Conservation (phyloP, 371 early-diverging fungal genomes). For the Saksenaea oblongispora region DNA sequence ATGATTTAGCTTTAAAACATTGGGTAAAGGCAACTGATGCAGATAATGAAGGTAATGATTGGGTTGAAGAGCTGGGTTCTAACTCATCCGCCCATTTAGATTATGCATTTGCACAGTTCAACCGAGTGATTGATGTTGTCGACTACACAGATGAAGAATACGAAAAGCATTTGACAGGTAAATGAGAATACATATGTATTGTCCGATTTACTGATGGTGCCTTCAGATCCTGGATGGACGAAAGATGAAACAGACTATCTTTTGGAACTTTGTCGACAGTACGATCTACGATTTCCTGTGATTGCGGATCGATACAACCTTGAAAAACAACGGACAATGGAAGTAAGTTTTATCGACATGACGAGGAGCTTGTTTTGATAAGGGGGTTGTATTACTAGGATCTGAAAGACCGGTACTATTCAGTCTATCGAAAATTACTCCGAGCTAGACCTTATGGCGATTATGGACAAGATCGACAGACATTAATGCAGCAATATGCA, state of each 20-base stretch:
- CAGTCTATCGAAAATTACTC: slow-evolving; percentile 57
- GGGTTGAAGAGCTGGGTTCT: not conserved
- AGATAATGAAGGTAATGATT: slow-evolving; percentile 25
- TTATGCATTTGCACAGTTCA: slow-evolving; percentile 67
- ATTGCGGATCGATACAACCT: slow-evolving; percentile 82
- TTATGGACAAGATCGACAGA: slow-evolving; percentile 25
- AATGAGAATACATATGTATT: not conserved
- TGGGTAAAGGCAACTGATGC: slow-evolving; percentile 72
- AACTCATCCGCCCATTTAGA: slow-evolving; percentile 26
- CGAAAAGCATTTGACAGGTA: slow-evolving; percentile 49
- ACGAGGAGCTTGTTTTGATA: not conserved
- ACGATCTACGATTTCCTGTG: slow-evolving; percentile 81
- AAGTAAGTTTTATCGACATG: slow-evolving; percentile 16
- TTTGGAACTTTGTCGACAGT: slow-evolving; percentile 70
- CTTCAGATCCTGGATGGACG: slow-evolving; percentile 75
- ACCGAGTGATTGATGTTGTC: slow-evolving; percentile 58
- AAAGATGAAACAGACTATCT: slow-evolving; percentile 86
- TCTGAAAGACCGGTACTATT: slow-evolving; percentile 80
- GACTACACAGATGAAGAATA: slow-evolving; percentile 76
- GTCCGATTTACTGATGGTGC: not conserved
- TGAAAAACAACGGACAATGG: slow-evolving; percentile 33
- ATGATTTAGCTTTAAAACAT: slow-evolving; percentile 68
- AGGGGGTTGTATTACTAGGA: slow-evolving; percentile 53
- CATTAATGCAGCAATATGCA: slow-evolving; percentile 38
- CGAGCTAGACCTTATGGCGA: slow-evolving; percentile 37